These are phyloP conservation scores for Akanthomyces dipterigenus DNA, from an alignment of 2,329 filamentous ascomycete genomes.

Conservation along the genomic window DNA sequence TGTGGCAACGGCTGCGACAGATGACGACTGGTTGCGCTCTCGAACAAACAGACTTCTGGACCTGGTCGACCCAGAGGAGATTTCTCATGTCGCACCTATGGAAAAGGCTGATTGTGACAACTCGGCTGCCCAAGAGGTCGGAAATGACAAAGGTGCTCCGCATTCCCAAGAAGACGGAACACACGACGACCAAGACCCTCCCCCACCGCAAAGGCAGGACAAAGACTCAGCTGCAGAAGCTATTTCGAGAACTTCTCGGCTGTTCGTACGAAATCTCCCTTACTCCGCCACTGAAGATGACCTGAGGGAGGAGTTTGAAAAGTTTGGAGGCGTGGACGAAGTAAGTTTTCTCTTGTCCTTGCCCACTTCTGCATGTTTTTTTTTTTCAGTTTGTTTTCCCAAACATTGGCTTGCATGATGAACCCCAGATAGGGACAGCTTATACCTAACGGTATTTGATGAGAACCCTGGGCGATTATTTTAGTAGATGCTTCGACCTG, in stretches of 20 bases:
- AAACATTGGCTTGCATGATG: constrained; percentile 59
- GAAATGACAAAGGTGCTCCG: constrained; percentile 16
- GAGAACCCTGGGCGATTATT: constrained; percentile 86
- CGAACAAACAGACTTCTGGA: constrained; percentile 82
- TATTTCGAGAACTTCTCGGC: constrained; percentile 64
- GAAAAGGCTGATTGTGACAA: constrained; percentile 7
- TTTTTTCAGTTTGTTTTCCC: constrained; percentile 1
- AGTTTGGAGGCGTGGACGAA: constrained; percentile 76
- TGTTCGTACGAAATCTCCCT: constrained; percentile 85
- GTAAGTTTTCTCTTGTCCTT: constrained; percentile 49
- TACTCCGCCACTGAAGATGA: constrained; percentile 75
- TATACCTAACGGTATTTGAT: constrained; percentile 86
- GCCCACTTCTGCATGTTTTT: constrained; percentile 16
- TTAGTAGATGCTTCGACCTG: constrained; percentile 99
- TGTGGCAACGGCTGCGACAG: constrained; percentile 46
- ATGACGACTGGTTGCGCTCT: constrained; percentile 87
- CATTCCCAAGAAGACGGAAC: constrained; percentile 25
- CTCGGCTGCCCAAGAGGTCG: background rate
- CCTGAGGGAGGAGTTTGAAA: constrained; percentile 62
- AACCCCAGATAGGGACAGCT: constrained; percentile 99
- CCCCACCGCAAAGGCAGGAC: constrained; percentile 21
- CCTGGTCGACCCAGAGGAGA: constrained; percentile 68
- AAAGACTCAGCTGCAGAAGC: constrained; percentile 45
- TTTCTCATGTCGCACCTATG: constrained; percentile 18
- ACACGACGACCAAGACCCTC: constrained; percentile 21